Evolutionary conservation across 306 rosid species (phyloP), one percentile per base, ranked within the genome.

Genomic region (Arachis hypogaea): DNA sequence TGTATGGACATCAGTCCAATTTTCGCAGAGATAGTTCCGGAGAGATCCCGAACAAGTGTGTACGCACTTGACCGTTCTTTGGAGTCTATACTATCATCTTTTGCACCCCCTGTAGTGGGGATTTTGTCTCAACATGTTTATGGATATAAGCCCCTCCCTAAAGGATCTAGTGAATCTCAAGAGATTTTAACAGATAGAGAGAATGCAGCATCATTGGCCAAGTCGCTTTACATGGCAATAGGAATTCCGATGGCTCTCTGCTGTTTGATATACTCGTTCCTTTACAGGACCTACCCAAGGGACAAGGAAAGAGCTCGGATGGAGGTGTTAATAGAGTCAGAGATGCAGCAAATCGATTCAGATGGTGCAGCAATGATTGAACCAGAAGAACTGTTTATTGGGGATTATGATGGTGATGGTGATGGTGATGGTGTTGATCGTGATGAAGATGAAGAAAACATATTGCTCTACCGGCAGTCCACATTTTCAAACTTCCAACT

Each of bases 11-110:
- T 62, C 80, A 92, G 97, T 87, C 99, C 97, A 63, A 94, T 94
- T 81, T 94, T 92, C 66, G 99, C 99, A 62, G 99, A 92, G 88
- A 92, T 94, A 74, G 97, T 94, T 76, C 99, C 99, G 7, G 96
- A 89, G 89, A 92, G 74, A 69, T 46, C 95, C 30, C 86, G 99
- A 63, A 92, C 99, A 38, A 91, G 83, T 72, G 96, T 94, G 55
- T 94, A 94, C 58, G 99, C 99, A 1, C 57, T 94, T 84, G 99
- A 94, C 76, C 80, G 96, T 30, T 86, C 96, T 11, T 84, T 92
- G 4, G 99, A 94, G 87, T 89, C 97, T 28, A 74, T 88, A 73
- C 83, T 94, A 38, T 92, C 97, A 41, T 91, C 97, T 29, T 92
- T 94, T 73, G 97, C 96, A 70, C 96, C 99, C 9, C 95, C 97